These are phyloP conservation scores for Pogostemon cablin DNA, from an alignment of 257 asterid species.

Conservation along the genomic window DNA sequence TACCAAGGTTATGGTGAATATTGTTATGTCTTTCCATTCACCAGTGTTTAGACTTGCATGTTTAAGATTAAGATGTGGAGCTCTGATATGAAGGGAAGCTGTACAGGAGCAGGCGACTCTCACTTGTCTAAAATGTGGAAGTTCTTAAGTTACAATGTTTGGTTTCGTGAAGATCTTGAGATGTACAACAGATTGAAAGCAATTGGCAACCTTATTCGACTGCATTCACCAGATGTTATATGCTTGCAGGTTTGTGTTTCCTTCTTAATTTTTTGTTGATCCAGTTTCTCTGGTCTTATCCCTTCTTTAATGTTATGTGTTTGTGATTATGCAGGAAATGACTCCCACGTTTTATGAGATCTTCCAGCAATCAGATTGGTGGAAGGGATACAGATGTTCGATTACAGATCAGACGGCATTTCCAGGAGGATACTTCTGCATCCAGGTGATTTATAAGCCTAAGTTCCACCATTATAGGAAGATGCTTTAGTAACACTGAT, in stretches of 20 bases:
- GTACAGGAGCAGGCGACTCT: conserved; percentile 43
- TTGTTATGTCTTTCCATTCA: neutral
- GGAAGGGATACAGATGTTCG: conserved; percentile 87
- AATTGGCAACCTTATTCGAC: conserved; percentile 66
- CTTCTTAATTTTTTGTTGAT: neutral
- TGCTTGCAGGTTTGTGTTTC: conserved; percentile 77
- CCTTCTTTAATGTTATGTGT: conserved; percentile 6
- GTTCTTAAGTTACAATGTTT: conserved; percentile 82
- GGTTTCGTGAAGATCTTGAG: conserved; percentile 91
- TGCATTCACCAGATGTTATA: conserved; percentile 82
- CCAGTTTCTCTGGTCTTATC: neutral
- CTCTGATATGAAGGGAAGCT: conserved; percentile 18
- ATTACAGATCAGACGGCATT: conserved; percentile 44
- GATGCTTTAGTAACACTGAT: too few relatives aligned
- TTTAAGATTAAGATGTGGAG: conserved; percentile 23
- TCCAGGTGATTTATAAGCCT: conserved; percentile 60
- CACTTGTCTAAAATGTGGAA: conserved; percentile 48
- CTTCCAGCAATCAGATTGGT: conserved; percentile 75
- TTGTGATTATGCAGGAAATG: conserved; percentile 67
- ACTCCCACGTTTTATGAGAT: conserved; percentile 64
- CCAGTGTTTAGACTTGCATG: neutral
- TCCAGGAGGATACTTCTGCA: conserved; percentile 74
- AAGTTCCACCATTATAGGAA: neutral
- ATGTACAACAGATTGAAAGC: conserved; percentile 77
- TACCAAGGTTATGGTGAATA: conserved; percentile 1